A percentile compares a stretch with the other conserved stretches of the same genome.
These are phyloP conservation scores for Plasmodium ovale DNA, from an alignment of 169 alveolate genomes.

Conservation along the genomic window DNA sequence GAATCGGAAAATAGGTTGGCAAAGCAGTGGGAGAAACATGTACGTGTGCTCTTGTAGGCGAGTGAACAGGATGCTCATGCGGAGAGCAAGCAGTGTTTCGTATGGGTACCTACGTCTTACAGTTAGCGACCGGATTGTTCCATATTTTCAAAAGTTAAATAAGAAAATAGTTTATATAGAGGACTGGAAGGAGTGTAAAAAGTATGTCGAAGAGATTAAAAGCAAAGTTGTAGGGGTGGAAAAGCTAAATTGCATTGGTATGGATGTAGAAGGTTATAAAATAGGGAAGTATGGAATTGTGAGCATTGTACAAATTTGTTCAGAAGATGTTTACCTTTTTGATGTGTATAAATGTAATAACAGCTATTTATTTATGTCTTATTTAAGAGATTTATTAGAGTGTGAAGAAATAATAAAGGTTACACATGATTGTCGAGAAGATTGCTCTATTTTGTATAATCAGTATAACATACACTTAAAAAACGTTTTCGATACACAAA, in stretches of 20 bases:
- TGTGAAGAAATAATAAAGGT: slow-evolving; percentile 11
- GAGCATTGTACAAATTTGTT: slow-evolving; percentile 45
- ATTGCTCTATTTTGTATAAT: slow-evolving; percentile 46
- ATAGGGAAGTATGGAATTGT: slow-evolving; percentile 51
- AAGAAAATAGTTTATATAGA: slow-evolving; percentile 36
- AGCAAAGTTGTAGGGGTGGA: neutral
- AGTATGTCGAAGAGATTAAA: slow-evolving; percentile 19
- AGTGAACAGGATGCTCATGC: slow-evolving; percentile 3
- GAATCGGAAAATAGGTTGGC: no score
- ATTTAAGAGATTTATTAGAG: slow-evolving; percentile 45
- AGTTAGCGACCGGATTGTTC: slow-evolving; percentile 6
- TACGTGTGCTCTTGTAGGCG: no score
- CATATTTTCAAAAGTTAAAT: slow-evolving; percentile 32
- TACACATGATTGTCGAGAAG: slow-evolving; percentile 65
- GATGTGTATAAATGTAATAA: slow-evolving; percentile 68
- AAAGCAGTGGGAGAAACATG: no score
- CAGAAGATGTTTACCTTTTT: slow-evolving; percentile 39
- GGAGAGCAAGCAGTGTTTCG: slow-evolving; percentile 3
- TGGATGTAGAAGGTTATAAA: slow-evolving; percentile 66
- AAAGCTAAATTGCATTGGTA: slow-evolving; percentile 14
- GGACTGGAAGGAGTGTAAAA: slow-evolving; percentile 36
- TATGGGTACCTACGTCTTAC: slow-evolving; percentile 43
- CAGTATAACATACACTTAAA: slow-evolving; percentile 39
- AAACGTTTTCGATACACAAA: slow-evolving; percentile 56
- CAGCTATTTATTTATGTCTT: slow-evolving; percentile 6